These are phyloP conservation scores for Diaporthe caulivora DNA, from an alignment of 2,329 filamentous ascomycete genomes.

Conservation along the genomic window DNA sequence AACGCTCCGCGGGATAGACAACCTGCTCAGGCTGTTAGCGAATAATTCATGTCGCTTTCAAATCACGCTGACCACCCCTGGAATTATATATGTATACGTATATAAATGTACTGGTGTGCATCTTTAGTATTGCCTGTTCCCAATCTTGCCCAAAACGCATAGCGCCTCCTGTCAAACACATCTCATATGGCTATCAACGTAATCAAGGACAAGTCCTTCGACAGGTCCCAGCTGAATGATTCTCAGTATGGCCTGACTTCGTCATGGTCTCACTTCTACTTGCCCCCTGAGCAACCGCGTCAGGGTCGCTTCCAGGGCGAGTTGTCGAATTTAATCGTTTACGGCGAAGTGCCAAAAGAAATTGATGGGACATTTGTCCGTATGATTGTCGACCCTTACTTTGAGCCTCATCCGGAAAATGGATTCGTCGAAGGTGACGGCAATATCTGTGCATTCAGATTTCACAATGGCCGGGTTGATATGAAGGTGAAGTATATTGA, in stretches of 20 bases:
- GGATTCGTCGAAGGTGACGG: slow-evolving; percentile 52
- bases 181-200: not conserved
- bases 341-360: slow-evolving; percentile 2
- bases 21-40: not conserved
- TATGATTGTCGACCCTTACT: slow-evolving; percentile 52
- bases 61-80: not conserved
- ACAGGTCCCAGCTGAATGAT: slow-evolving; percentile 7
- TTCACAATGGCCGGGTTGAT: slow-evolving; percentile 47
- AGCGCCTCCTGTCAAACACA: not conserved
- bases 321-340: not conserved
- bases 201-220: not conserved
- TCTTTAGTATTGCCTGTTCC: not conserved
- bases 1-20: not conserved
- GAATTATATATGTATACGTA: not conserved
- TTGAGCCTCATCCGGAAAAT: slow-evolving; percentile 39
- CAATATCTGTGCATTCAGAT: slow-evolving; percentile 52
- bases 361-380: slow-evolving; percentile 44
- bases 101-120: not conserved
- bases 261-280: not conserved
- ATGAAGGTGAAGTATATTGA: not conserved
- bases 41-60: too few relatives aligned
- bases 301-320: slow-evolving; percentile 3
- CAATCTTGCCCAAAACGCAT: not conserved
- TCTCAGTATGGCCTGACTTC: slow-evolving; percentile 8
- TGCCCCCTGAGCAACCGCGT: not conserved